Conservation (phyloP, 129 eudicot genomes). For the Escallonia herrerae region DNA sequence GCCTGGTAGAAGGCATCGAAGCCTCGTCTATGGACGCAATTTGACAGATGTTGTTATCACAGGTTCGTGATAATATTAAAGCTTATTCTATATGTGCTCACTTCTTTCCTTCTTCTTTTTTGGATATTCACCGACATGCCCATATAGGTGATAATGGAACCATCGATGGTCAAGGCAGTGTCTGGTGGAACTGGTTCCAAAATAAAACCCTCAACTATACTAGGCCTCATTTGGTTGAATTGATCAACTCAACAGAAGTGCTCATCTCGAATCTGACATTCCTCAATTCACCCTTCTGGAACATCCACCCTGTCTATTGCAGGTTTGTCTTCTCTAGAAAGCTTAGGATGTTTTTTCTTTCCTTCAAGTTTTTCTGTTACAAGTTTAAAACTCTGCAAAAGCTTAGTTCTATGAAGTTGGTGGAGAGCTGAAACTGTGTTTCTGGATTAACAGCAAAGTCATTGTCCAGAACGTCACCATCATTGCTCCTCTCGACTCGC, state of each 20-base stretch:
- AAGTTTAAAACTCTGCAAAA: background rate
- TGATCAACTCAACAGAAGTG: slow-evolving; percentile 23
- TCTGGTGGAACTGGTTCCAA: slow-evolving; percentile 65
- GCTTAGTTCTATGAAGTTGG: background rate
- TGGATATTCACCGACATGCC: background rate
- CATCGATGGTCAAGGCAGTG: slow-evolving; percentile 77
- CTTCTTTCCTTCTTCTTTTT: background rate
- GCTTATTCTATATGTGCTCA: slow-evolving; percentile 1
- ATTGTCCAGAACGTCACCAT: slow-evolving; percentile 29
- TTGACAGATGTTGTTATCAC: slow-evolving; percentile 38
- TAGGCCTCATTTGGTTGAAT: slow-evolving; percentile 30
- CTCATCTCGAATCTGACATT: slow-evolving; percentile 31
- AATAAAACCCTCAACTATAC: slow-evolving; percentile 23
- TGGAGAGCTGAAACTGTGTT: background rate
- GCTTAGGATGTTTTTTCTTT: background rate
- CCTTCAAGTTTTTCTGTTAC: background rate
- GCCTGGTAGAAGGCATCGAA: slow-evolving; percentile 29
- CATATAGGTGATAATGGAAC: slow-evolving; percentile 68
- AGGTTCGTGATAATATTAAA: slow-evolving; percentile 12
- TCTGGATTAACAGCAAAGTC: slow-evolving; percentile 27
- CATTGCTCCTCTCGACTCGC: slow-evolving; percentile 39
- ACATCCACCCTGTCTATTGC: slow-evolving; percentile 47
- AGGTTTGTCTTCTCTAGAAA: slow-evolving; percentile 15
- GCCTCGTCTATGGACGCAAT: slow-evolving; percentile 29
- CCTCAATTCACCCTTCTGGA: slow-evolving; percentile 44